phyloP scores from a whole-genome alignment of 805 yeast species.

The Cyberlindnera samutprakarnensis region DNA sequence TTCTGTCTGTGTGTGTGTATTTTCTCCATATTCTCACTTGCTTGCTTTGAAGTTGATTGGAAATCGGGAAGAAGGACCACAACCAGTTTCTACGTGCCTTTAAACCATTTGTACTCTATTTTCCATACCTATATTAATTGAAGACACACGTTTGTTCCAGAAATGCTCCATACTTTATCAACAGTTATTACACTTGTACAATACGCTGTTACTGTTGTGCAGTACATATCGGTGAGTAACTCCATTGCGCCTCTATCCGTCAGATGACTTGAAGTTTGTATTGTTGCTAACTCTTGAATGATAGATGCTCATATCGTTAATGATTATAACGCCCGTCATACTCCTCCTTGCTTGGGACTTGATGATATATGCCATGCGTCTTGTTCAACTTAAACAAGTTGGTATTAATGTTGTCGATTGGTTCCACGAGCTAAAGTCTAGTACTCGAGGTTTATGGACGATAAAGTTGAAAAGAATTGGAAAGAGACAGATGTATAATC shows the following conservation, averaged over 20 bases:
- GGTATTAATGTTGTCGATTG: background rate
- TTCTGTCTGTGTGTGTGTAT: too few species aligned
- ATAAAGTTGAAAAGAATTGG: constrained; percentile 4
- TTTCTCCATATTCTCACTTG: too few species aligned
- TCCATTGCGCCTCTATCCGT: too few species aligned
- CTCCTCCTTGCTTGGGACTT: constrained; percentile 14
- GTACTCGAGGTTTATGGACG: constrained; percentile 1
- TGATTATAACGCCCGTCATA: constrained; percentile 11
- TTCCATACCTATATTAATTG: too few species aligned
- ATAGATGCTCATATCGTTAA: constrained; percentile 3
- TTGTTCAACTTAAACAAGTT: constrained; percentile 4
- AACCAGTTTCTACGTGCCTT: too few species aligned
- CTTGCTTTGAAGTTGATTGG: too few species aligned
- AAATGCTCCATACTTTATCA: too few species aligned
- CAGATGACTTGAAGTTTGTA: too few species aligned
- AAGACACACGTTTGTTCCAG: too few species aligned
- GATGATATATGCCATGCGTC: constrained; percentile 10
- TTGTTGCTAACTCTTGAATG: too few species aligned
- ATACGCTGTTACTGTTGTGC: constrained; percentile 3
- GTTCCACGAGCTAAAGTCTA: background rate
- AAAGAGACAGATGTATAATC: constrained; percentile 7
- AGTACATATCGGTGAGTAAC: constrained; percentile 8
- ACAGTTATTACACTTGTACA: background rate
- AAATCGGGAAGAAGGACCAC: too few species aligned
- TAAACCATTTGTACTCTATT: too few species aligned